phyloP scores from a whole-genome alignment of 768 basidiomycete genomes.

The Cubamyces sp. region DNA sequence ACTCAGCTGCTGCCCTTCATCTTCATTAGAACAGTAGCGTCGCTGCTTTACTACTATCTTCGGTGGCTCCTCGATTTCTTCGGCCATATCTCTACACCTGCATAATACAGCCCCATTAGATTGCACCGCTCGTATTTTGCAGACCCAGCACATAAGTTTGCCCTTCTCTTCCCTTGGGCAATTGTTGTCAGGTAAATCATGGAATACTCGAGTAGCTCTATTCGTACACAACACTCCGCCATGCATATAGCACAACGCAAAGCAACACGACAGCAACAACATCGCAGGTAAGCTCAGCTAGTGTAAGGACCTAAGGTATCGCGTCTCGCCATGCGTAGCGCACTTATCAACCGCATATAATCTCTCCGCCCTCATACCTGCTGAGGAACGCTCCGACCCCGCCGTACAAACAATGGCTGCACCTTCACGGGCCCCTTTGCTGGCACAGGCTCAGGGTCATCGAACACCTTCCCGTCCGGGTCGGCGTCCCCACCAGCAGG shows the following conservation, averaged over 20 bases:
- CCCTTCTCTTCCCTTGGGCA: not conserved
- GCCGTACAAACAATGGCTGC: constrained; percentile 15
- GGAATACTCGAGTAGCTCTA: not conserved
- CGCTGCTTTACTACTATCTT: not conserved
- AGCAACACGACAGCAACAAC: constrained; percentile 11
- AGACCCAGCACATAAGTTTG: not conserved
- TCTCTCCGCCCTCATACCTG: not conserved
- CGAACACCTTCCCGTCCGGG: constrained; percentile 19
- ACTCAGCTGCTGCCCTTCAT: not conserved
- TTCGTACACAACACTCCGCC: constrained; percentile 1
- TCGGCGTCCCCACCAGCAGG: constrained; percentile 10
- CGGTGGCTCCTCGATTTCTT: too few species aligned
- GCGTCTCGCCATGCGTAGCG: not conserved
- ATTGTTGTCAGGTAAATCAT: not conserved
- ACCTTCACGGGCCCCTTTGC: not conserved
- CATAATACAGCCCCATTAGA: constrained; percentile 1
- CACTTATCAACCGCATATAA: too few species aligned
- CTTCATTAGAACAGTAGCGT: too few species aligned
- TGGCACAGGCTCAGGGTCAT: not conserved
- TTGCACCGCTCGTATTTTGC: too few species aligned
- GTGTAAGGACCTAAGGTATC: not conserved
- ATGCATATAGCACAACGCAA: not conserved
- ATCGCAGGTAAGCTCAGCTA: not conserved
- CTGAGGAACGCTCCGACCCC: not conserved
- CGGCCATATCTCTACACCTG: constrained; percentile 2